phyloP scores from a whole-genome alignment of 495 filamentous ascomycete genomes.

The Aspergillus sparsus region DNA sequence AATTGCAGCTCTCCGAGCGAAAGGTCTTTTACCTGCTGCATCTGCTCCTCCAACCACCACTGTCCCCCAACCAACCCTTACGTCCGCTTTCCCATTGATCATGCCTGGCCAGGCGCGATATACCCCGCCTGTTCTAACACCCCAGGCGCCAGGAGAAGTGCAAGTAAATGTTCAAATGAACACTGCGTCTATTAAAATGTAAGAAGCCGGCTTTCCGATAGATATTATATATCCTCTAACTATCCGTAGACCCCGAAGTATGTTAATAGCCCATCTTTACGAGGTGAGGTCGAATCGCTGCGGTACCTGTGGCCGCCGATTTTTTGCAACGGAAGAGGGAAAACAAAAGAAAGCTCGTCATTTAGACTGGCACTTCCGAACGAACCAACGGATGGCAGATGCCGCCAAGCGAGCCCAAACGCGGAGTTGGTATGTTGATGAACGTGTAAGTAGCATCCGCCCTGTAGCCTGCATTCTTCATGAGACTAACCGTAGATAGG shows the following conservation, averaged over 20 bases:
- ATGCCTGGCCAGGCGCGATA: conserved; percentile 43
- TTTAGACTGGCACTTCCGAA: conserved; percentile 96
- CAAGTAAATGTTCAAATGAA: conserved; percentile 67
- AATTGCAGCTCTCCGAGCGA: conserved; percentile 47
- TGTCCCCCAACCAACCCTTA: conserved; percentile 24
- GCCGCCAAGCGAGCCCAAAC: conserved; percentile 78
- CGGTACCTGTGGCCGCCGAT: conserved; percentile 87
- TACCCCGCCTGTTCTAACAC: conserved; percentile 37
- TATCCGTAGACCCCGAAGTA: conserved; percentile 64
- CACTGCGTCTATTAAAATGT: conserved; percentile 77
- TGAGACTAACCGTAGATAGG: conserved; percentile 44
- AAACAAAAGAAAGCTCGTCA: conserved; percentile 85
- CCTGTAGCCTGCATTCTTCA: conserved; percentile 3
- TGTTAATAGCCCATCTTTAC: conserved; percentile 72
- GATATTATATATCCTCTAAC: conserved; percentile 28
- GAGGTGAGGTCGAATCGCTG: conserved; percentile 81
- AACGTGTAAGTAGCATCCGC: conserved; percentile 63
- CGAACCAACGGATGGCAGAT: conserved; percentile 85
- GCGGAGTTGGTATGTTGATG: conserved; percentile 90
- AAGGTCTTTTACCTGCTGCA: conserved; percentile 48
- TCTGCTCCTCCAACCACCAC: conserved; percentile 35
- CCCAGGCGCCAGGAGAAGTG: conserved; percentile 33
- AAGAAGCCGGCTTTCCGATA: conserved; percentile 34
- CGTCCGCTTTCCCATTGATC: conserved; percentile 41
- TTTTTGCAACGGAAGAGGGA: conserved; percentile 72